These are phyloP conservation scores for Kluyveromyces dobzhanskii DNA, from an alignment of 805 yeast genomes.

Conservation along the genomic window DNA sequence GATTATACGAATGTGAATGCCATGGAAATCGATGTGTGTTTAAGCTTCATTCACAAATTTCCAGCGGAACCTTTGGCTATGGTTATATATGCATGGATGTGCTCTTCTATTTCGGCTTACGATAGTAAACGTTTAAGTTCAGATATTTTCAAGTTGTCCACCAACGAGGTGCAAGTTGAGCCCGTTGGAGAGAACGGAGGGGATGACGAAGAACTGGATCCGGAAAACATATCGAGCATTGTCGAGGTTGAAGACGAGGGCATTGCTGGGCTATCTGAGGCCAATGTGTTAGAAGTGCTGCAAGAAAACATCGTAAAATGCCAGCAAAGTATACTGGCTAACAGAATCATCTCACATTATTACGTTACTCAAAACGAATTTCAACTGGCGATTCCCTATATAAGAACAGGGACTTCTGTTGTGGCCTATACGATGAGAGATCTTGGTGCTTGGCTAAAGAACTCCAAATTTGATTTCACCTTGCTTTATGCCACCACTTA, in stretches of 20 bases:
- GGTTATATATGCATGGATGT: constrained; percentile 51
- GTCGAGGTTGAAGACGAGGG: constrained; percentile 13
- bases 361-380: constrained; percentile 56
- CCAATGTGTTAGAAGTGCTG: constrained; percentile 42
- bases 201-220: constrained; percentile 17
- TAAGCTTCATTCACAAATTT: constrained; percentile 48
- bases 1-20: constrained; percentile 46
- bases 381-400: constrained; percentile 48
- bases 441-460: constrained; percentile 39
- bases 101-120: constrained; percentile 64
- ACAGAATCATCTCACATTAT: constrained; percentile 55
- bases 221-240: neutral
- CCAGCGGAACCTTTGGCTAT: constrained; percentile 54
- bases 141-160: constrained; percentile 12
- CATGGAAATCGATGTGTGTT: constrained; percentile 39
- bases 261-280: constrained; percentile 32
- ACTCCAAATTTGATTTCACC: constrained; percentile 51
- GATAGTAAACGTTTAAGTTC: constrained; percentile 27
- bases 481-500: constrained; percentile 66
- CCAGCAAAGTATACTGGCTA: constrained; percentile 46
- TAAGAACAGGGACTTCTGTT: constrained; percentile 50
- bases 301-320: constrained; percentile 42
- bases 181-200: constrained; percentile 15
- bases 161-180: constrained; percentile 14
- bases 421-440: constrained; percentile 40